phyloP scores from a whole-genome alignment of 2,329 filamentous ascomycete genomes.

The Arthrinium puccinioides region DNA sequence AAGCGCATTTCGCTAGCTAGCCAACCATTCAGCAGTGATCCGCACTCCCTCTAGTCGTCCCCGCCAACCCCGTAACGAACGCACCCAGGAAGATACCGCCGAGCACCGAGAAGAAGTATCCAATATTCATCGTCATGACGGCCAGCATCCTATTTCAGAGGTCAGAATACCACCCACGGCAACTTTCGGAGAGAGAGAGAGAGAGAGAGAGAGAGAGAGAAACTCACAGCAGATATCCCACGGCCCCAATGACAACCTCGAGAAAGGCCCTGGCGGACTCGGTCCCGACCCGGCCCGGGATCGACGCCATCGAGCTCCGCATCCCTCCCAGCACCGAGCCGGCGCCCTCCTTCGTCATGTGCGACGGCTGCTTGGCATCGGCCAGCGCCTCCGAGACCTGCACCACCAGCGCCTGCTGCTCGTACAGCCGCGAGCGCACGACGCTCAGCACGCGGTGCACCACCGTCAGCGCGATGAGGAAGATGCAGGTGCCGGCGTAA shows the following conservation, averaged over 20 bases:
- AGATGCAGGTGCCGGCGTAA: constrained; percentile 61
- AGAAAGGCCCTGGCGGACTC: constrained; percentile 16
- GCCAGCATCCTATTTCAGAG: constrained; percentile 22
- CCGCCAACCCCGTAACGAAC: constrained; percentile 1
- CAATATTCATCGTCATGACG: constrained; percentile 24
- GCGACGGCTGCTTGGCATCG: no score
- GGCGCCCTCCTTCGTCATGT: not conserved
- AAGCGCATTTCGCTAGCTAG: no score
- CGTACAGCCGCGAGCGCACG: no score
- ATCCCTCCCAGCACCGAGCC: not conserved
- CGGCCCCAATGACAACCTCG: constrained; percentile 17
- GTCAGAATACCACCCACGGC: no score
- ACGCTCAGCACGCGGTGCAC: constrained; percentile 45
- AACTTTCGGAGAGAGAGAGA: no score
- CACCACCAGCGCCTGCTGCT: not conserved
- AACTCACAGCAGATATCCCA: constrained; percentile 6
- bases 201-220: not conserved
- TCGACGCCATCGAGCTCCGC: not conserved
- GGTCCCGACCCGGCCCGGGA: constrained; percentile 19
- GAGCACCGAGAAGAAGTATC: constrained; percentile 22
- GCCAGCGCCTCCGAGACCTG: no score
- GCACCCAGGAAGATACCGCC: constrained; percentile 12
- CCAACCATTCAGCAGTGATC: no score
- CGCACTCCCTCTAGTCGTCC: no score
- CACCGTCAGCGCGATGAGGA: constrained; percentile 53